phyloP scores from a whole-genome alignment of 257 asterid species.

The Solanum okadae region DNA sequence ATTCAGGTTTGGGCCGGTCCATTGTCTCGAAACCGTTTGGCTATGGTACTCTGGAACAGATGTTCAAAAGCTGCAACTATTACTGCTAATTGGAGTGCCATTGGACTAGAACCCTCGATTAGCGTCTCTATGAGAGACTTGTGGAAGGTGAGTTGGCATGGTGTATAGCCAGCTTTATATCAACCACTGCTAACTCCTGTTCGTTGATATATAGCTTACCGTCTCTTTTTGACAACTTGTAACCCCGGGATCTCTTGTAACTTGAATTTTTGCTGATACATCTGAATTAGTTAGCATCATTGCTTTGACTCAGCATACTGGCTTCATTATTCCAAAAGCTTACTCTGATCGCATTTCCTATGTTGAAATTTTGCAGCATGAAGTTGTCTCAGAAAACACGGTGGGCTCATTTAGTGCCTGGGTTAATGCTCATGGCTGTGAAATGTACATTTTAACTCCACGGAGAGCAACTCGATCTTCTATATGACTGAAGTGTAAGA shows the following conservation, averaged over 20 bases:
- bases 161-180: neutral
- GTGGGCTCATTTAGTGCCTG: constrained; percentile 50
- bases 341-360: neutral
- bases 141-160: constrained; percentile 60
- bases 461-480: constrained; percentile 10
- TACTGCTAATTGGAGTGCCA: constrained; percentile 50
- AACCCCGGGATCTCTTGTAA: neutral
- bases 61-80: constrained; percentile 49
- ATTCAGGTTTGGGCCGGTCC: constrained; percentile 97
- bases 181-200: neutral
- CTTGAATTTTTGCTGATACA: neutral
- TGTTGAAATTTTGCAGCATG: constrained; percentile 43
- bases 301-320: neutral
- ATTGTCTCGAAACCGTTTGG: constrained; percentile 62
- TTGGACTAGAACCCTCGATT: constrained; percentile 69
- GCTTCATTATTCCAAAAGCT: neutral
- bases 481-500: constrained; percentile 4
- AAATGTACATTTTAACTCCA: constrained; percentile 64
- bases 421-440: constrained; percentile 61
- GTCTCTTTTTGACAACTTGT: neutral
- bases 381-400: constrained; percentile 28
- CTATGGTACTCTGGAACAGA: constrained; percentile 80
- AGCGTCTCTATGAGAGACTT: constrained; percentile 68
- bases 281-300: neutral
- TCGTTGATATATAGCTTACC: neutral